A percentile compares a stretch with the other conserved stretches of the same genome.
phyloP scores from a whole-genome alignment of 371 early-diverging fungal species.

The Lichtheimia corymbifera region DNA sequence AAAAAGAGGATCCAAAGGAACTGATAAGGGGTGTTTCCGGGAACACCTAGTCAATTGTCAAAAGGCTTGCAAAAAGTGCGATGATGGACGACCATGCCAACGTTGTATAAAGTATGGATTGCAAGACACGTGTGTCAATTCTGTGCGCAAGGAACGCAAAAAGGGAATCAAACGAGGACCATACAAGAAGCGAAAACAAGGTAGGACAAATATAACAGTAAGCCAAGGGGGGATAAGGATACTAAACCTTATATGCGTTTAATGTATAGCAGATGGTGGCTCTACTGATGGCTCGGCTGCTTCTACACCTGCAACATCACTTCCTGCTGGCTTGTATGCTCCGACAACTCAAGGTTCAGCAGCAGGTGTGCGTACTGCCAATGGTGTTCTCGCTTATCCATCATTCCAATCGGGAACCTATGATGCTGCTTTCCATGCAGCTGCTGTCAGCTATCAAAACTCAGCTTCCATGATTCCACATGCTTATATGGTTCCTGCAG shows the following conservation, averaged over 20 bases:
- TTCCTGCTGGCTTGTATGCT: conserved; percentile 28
- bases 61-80: conserved; percentile 93
- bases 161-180: conserved; percentile 87
- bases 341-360: conserved; percentile 15
- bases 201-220: conserved; percentile 6
- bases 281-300: conserved; percentile 31
- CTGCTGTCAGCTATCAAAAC: conserved; percentile 23
- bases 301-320: conserved; percentile 27
- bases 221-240: neutral
- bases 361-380: conserved; percentile 22
- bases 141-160: conserved; percentile 81
- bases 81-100: conserved; percentile 83
- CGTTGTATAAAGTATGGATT: conserved; percentile 81
- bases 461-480: conserved; percentile 24
- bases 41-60: conserved; percentile 74
- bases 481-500: conserved; percentile 40
- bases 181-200: conserved; percentile 58
- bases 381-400: conserved; percentile 39
- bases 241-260: neutral
- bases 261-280: conserved; percentile 17
- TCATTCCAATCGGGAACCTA: conserved; percentile 32
- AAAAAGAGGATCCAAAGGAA: neutral
- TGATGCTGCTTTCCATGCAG: conserved; percentile 32
- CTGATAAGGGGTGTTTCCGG: neutral
- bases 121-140: conserved; percentile 73